Conservation (phyloP, 371 early-diverging fungal species). For the Rhizopus sp. region DNA sequence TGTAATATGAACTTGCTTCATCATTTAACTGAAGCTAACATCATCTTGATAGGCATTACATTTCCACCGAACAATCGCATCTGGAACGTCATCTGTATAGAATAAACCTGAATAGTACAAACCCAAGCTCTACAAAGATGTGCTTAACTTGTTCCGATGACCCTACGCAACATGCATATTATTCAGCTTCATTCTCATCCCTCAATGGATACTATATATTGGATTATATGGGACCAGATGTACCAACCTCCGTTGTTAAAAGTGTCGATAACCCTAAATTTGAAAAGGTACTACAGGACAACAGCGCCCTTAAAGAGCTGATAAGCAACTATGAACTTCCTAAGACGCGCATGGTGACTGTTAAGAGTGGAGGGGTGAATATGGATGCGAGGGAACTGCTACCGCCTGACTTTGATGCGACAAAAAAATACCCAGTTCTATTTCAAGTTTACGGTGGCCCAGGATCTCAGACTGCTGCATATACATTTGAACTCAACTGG, state of each 20-base stretch:
- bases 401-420: slow-evolving; percentile 81
- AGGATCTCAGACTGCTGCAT: slow-evolving; percentile 78
- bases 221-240: slow-evolving; percentile 78
- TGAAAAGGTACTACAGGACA: slow-evolving; percentile 59
- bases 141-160: slow-evolving; percentile 35
- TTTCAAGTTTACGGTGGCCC: slow-evolving; percentile 94
- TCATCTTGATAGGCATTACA: slow-evolving; percentile 43
- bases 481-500: slow-evolving; percentile 67
- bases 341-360: slow-evolving; percentile 49
- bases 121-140: slow-evolving; percentile 25
- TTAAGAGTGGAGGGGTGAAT: slow-evolving; percentile 55
- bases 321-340: slow-evolving; percentile 59
- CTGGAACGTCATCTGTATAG: slow-evolving; percentile 75
- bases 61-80: slow-evolving; percentile 72
- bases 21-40: neutral
- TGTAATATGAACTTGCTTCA: slow-evolving; percentile 38
- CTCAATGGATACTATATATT: slow-evolving; percentile 70
- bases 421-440: slow-evolving; percentile 77
- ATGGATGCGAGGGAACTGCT: slow-evolving; percentile 71
- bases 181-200: slow-evolving; percentile 72
- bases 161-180: slow-evolving; percentile 60
- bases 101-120: slow-evolving; percentile 16
- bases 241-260: slow-evolving; percentile 76
- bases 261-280: slow-evolving; percentile 50
- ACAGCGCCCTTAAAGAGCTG: slow-evolving; percentile 38